phyloP scores from a whole-genome alignment of 1,139 yeast genomes.

The Casaregolazyma suthepensis region DNA sequence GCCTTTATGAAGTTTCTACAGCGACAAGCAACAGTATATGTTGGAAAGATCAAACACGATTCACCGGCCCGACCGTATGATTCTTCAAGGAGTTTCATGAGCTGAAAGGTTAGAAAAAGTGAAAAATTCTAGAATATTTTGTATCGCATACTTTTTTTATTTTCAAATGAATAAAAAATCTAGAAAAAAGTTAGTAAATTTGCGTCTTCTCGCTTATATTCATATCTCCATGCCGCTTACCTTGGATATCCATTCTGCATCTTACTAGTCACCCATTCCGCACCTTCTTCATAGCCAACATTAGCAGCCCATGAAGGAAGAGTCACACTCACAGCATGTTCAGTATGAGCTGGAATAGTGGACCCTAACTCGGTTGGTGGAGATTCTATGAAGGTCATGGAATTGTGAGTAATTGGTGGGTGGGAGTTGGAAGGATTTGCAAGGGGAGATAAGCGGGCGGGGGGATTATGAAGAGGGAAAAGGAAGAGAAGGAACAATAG shows the following conservation, averaged over 20 bases:
- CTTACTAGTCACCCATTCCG: conserved; percentile 70
- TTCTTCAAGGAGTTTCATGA: conserved; percentile 27
- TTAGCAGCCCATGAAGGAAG: conserved; percentile 93
- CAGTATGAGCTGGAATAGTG: conserved; percentile 81
- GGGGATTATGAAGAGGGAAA: background rate
- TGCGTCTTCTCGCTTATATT: background rate
- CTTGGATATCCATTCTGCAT: conserved; percentile 85
- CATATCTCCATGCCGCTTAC: conserved; percentile 15
- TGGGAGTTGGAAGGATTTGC: background rate
- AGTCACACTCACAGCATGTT: conserved; percentile 91
- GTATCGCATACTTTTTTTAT: conserved; percentile 54
- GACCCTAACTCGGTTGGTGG: conserved; percentile 58
- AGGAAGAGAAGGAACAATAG: background rate
- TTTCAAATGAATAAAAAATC: conserved; percentile 72
- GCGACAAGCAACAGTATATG: conserved; percentile 71
- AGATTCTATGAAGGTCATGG: conserved; percentile 20
- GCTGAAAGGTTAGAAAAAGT: conserved; percentile 12
- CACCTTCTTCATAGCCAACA: conserved; percentile 88
- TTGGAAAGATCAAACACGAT: conserved; percentile 66
- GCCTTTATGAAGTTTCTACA: conserved; percentile 69
- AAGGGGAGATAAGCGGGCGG: background rate
- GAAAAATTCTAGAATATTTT: background rate
- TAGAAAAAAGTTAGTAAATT: conserved; percentile 13
- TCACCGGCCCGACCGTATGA: conserved; percentile 79
- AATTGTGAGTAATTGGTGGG: background rate